Conservation (phyloP, 1,284 basidiomycete species). For the Ustilago trichophora region DNA sequence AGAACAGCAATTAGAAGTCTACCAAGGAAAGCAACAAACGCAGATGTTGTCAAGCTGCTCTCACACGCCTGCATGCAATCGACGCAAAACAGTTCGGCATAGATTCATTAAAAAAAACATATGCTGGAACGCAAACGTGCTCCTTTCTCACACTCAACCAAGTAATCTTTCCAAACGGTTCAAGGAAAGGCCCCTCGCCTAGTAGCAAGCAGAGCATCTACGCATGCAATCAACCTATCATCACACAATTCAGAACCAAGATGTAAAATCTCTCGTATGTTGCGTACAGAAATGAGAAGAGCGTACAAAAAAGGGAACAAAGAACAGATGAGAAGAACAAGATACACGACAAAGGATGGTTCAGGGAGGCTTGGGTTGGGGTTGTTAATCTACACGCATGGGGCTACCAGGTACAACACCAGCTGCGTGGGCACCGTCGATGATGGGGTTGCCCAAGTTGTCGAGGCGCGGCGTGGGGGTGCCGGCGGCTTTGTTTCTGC, state of each 20-base stretch:
- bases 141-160: no score
- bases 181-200: no score
- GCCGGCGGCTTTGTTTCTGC: slow-evolving; percentile 50
- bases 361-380: neutral
- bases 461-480: slow-evolving; percentile 21
- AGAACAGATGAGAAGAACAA: neutral
- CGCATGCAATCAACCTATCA: no score
- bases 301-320: neutral
- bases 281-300: slow-evolving; percentile 4
- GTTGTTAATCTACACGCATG: slow-evolving; percentile 46
- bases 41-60: no score
- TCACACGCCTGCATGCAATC: no score
- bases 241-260: neutral
- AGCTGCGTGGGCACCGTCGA: slow-evolving; percentile 41
- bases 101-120: no score
- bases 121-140: no score
- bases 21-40: no score
- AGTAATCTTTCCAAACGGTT: no score
- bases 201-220: no score
- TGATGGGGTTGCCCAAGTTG: slow-evolving; percentile 32
- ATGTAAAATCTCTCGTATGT: slow-evolving; percentile 7
- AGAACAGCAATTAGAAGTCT: no score
- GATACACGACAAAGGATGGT: neutral
- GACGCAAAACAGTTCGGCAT: no score
- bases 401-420: slow-evolving; percentile 54